These are phyloP conservation scores for Calonectria ilicicola DNA, from an alignment of 2,329 filamentous ascomycete species.

Conservation along the genomic window DNA sequence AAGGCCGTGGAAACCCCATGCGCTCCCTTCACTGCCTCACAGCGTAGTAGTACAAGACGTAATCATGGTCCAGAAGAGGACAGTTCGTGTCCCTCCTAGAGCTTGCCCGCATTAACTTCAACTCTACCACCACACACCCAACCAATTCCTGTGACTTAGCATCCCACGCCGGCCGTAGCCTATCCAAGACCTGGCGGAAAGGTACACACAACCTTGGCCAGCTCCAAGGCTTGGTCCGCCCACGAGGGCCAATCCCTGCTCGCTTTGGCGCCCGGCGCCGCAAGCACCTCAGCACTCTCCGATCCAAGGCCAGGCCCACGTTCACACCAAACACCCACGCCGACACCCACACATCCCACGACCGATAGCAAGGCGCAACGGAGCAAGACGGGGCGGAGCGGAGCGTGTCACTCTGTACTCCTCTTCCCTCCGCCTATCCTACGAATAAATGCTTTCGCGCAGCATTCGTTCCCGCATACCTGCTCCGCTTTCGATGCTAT, in stretches of 20 bases:
- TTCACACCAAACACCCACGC: constrained; percentile 3
- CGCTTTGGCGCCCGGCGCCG: constrained; percentile 6
- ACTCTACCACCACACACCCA: neutral
- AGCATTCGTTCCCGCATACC: constrained; percentile 2
- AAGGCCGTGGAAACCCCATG: constrained; percentile 3
- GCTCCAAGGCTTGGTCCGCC: neutral
- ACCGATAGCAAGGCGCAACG: constrained; percentile 17
- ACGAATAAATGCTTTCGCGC: constrained; percentile 1
- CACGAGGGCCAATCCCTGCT: constrained; percentile 12
- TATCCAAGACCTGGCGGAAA: neutral
- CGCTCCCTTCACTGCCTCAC: neutral
- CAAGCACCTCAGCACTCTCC: constrained; percentile 14
- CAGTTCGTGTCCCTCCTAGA: neutral
- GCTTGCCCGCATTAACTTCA: neutral
- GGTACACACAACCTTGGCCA: neutral
- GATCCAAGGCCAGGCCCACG: constrained; percentile 15
- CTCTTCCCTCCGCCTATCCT: constrained; percentile 2
- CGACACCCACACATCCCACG: constrained; percentile 16
- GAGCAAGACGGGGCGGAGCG: constrained; percentile 9
- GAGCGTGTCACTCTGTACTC: constrained; percentile 14
- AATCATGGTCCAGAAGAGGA: constrained; percentile 10
- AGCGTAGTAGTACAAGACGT: constrained; percentile 9
- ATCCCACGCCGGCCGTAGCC: constrained; percentile 1
- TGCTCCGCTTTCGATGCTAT: constrained; percentile 20
- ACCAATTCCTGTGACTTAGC: neutral